Base-by-base conservation (phyloP, 2,329 filamentous ascomycete species). In the Tetracladium maxilliforme region DNA sequence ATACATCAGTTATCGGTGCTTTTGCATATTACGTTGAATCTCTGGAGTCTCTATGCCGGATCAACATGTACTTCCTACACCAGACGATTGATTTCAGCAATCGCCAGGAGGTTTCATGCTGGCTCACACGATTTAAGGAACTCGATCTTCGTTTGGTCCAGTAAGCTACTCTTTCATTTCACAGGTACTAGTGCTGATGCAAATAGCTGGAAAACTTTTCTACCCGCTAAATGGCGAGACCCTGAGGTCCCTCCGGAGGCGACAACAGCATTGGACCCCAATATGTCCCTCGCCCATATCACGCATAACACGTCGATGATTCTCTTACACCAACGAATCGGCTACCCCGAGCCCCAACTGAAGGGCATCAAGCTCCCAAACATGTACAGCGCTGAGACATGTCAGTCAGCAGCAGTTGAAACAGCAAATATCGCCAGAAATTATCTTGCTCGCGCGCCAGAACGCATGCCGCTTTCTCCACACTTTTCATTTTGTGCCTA, bases 1-100 rank as follows among this genome's bases (percentile, higher is more conserved):
- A 54, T 6, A 49, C 47, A 32, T 47, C 47, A 2, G 48, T 49
- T 0, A 41, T 61, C 1, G 58, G 58, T 0, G 54, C 53, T 0
- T 59, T 59, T 30, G 55, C 57, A 2, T 61, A 60, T 23, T 49
- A 51, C 7, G 48, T 61, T 8, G 56, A 61, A 29, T 55, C 56
- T 0, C 58, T 55, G 0, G 58, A 61, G 31, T 58, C 49, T 1
- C 35, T 61, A 4, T 58, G 52, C 22, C 46, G 49, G 1, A 52
- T 61, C 1, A 58, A 45, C 1, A 54, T 45, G 0, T 59, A 52
- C 30, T 61, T 62, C 23, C 40, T 61, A 0, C 54, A 55, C 22
- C 54, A 59, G 25, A 40, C 40, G 7, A 43, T 61, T 16, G 45
- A 60, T 27, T 42, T 53, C 7, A 32, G 37, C 5, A 44, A 55